Evolutionary conservation across 345 rosid species (phyloP).

Genomic region (Theobroma cacao): DNA sequence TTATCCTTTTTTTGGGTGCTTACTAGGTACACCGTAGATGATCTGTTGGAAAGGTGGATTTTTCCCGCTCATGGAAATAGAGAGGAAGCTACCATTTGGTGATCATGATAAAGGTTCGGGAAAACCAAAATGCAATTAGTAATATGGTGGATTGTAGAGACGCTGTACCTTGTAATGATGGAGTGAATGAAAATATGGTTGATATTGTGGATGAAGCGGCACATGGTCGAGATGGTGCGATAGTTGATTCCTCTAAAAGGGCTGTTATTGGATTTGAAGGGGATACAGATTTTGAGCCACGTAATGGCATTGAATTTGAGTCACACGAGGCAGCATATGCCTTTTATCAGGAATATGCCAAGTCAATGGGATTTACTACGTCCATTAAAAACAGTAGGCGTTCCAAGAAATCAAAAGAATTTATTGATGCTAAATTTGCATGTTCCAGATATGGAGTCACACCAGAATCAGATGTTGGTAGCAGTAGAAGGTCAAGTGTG

Average conservation of each 20-base stretch:
- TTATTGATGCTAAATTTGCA: slow-evolving; percentile 75
- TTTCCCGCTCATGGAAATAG: slow-evolving; percentile 5
- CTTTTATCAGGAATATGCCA: slow-evolving; percentile 69
- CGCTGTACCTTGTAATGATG: neutral
- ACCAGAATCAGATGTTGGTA: slow-evolving; percentile 54
- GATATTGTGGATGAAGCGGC: slow-evolving; percentile 21
- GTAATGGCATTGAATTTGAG: slow-evolving; percentile 58
- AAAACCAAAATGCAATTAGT: neutral
- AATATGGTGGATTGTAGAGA: slow-evolving; percentile 13
- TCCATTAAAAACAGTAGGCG: slow-evolving; percentile 68
- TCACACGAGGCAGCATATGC: slow-evolving; percentile 59
- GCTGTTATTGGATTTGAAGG: slow-evolving; percentile 28
- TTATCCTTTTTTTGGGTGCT: neutral
- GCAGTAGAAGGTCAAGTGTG: slow-evolving; percentile 47
- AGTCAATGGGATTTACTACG: slow-evolving; percentile 66
- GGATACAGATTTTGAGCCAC: slow-evolving; percentile 43
- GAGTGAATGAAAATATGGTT: slow-evolving; percentile 25
- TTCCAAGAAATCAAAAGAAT: slow-evolving; percentile 62
- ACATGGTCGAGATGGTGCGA: slow-evolving; percentile 21
- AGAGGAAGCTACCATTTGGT: neutral
- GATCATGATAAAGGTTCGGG: slow-evolving; percentile 7
- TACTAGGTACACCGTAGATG: neutral
- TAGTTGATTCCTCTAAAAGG: slow-evolving; percentile 25
- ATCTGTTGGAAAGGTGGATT: neutral
- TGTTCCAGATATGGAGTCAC: slow-evolving; percentile 71